These are phyloP conservation scores for Trichosporon faecale DNA, from an alignment of 1,284 basidiomycete genomes.

Conservation along the genomic window DNA sequence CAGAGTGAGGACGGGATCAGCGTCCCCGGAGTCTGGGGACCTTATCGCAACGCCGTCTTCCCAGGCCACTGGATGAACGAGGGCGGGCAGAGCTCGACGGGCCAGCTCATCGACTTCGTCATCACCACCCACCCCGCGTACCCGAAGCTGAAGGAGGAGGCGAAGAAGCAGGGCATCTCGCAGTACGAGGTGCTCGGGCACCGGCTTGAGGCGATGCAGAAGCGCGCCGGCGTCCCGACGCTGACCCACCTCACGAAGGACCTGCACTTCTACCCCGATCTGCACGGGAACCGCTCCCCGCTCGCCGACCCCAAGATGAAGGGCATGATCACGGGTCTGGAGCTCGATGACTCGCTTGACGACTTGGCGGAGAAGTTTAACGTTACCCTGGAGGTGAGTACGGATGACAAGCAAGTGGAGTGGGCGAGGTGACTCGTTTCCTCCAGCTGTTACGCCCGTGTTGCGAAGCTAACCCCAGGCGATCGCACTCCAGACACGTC, in stretches of 20 bases:
- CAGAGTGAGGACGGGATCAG: conserved; percentile 76
- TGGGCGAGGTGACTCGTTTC: too few species aligned
- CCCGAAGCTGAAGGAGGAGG: conserved; percentile 62
- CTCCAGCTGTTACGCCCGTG: too few species aligned
- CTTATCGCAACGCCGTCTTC: conserved; percentile 79
- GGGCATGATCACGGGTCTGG: conserved; percentile 83
- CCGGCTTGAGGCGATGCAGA: conserved; percentile 65
- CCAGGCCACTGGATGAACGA: conserved; percentile 99
- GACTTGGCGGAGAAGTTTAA: conserved; percentile 90
- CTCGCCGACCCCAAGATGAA: conserved; percentile 91
- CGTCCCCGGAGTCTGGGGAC: conserved; percentile 76
- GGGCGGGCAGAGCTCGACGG: conserved; percentile 96
- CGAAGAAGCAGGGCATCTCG: conserved; percentile 53
- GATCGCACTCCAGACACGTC: conserved; percentile 90
- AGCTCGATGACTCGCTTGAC: conserved; percentile 70
- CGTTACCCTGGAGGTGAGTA: conserved; percentile 69
- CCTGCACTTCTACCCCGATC: conserved; percentile 90
- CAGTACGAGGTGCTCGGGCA: conserved; percentile 66
- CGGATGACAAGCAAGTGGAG: too few species aligned
- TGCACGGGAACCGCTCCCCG: conserved; percentile 89
- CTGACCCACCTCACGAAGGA: conserved; percentile 83
- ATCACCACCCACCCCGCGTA: conserved; percentile 88
- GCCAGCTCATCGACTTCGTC: conserved; percentile 96
- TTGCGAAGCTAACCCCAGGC: conserved; percentile 53
- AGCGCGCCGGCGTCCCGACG: conserved; percentile 61